Evolutionary conservation across 176 grass and related monocot species (phyloP).

Genomic region (Eragrostis nindensis): DNA sequence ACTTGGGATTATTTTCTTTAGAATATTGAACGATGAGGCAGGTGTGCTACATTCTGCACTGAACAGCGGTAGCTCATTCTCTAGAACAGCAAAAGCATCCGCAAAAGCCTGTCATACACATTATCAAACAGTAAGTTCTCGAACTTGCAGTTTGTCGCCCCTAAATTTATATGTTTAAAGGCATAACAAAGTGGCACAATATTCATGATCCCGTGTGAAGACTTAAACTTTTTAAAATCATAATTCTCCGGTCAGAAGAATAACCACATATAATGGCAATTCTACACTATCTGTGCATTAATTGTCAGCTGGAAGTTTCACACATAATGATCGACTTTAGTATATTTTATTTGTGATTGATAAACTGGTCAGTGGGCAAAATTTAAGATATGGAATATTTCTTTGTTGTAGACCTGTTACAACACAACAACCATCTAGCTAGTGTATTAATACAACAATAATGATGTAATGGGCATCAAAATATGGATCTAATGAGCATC

Average conservation of each 20-base stretch:
- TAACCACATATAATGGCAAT: constrained; percentile 2
- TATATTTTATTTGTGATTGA: neutral
- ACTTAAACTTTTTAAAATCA: constrained; percentile 3
- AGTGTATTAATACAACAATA: neutral
- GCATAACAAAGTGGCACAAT: constrained; percentile 24
- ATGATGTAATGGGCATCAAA: constrained; percentile 13
- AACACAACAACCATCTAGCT: neutral
- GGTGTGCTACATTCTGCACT: constrained; percentile 57
- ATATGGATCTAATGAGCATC: constrained; percentile 14
- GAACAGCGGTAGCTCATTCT: constrained; percentile 78
- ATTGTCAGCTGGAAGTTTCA: neutral
- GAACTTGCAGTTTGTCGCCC: neutral
- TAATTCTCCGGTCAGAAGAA: constrained; percentile 16
- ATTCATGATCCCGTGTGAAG: neutral
- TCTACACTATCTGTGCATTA: neutral
- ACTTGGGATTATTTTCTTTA: constrained; percentile 89
- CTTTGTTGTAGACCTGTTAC: neutral
- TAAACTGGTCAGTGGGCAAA: neutral
- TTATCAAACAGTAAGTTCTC: constrained; percentile 17
- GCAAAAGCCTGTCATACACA: constrained; percentile 83
- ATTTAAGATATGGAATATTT: neutral
- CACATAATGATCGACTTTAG: neutral
- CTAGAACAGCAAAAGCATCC: constrained; percentile 85
- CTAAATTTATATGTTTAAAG: constrained; percentile 30
- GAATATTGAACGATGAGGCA: constrained; percentile 68